Conservation (phyloP, 2,329 filamentous ascomycete genomes). For the Colletotrichum spinosum region DNA sequence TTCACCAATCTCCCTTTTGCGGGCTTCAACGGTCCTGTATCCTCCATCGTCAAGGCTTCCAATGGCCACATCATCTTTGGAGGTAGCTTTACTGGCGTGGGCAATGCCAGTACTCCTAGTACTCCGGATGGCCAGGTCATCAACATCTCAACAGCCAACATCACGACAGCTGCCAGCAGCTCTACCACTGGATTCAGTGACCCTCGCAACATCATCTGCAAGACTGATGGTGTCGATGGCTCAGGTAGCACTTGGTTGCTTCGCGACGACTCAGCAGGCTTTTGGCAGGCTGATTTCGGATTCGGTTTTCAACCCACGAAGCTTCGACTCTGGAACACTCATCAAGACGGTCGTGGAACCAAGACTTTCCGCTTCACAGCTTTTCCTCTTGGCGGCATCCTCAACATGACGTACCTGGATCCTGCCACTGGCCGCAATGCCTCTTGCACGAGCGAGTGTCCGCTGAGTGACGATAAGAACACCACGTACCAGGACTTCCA, state of each 20-base stretch:
- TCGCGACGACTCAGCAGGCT: constrained; percentile 78
- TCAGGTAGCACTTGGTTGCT: constrained; percentile 87
- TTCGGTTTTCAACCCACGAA: constrained; percentile 91
- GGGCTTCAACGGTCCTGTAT: constrained; percentile 94
- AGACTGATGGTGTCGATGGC: constrained; percentile 73
- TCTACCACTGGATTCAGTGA: constrained; percentile 75
- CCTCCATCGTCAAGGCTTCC: constrained; percentile 82
- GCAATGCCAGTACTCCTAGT: constrained; percentile 78
- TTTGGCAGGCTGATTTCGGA: constrained; percentile 84
- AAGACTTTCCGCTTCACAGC: constrained; percentile 90
- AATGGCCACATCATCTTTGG: constrained; percentile 93
- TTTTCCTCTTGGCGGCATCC: constrained; percentile 88
- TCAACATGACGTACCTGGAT: constrained; percentile 94
- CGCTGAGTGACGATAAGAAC: constrained; percentile 78
- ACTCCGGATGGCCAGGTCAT: constrained; percentile 81
- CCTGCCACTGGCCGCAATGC: constrained; percentile 73
- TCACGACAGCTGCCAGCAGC: constrained; percentile 75
- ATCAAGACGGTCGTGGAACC: constrained; percentile 84
- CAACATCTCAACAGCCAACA: constrained; percentile 83
- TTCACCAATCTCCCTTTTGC: constrained; percentile 89
- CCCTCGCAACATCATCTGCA: constrained; percentile 86
- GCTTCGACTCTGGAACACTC: constrained; percentile 88
- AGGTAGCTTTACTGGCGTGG: constrained; percentile 87
- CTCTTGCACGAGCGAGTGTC: constrained; percentile 85
- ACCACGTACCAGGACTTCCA: constrained; percentile 86